Percentiles rank a stretch among this genome's conserved stretches.
Evolutionary conservation across 768 basidiomycete genomes (phyloP).

Genomic region (Tricholoma terreum): DNA sequence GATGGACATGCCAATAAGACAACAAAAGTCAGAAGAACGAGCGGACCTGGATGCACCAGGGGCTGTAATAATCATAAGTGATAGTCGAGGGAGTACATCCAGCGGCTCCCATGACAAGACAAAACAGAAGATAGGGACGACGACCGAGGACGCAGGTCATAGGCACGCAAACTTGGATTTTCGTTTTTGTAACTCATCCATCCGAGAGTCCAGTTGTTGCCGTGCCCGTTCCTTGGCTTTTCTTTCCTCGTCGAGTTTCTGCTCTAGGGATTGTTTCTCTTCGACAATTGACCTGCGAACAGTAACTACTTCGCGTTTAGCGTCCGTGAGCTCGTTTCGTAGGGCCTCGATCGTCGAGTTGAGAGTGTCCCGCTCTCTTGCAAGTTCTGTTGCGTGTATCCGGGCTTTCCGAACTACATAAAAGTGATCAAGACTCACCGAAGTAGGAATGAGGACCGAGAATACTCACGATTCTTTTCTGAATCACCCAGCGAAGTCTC

Average conservation of each 20-base stretch:
- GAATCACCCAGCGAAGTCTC: conserved; percentile 87
- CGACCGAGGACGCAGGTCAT: conserved; percentile 35
- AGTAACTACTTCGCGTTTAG: conserved; percentile 74
- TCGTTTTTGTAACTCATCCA: conserved; percentile 80
- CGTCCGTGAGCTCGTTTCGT: conserved; percentile 69
- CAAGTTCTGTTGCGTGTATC: conserved; percentile 88
- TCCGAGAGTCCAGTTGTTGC: conserved; percentile 81
- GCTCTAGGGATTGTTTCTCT: conserved; percentile 85
- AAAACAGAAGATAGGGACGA: conserved; percentile 11
- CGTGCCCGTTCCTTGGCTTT: conserved; percentile 86
- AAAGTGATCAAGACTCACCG: background rate
- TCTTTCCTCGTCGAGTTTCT: conserved; percentile 81
- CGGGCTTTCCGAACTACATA: conserved; percentile 83
- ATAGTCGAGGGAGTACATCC: conserved; percentile 18
- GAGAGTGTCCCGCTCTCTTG: conserved; percentile 79
- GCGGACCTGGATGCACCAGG: conserved; percentile 29
- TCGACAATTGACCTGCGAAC: conserved; percentile 80
- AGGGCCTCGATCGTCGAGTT: conserved; percentile 62
- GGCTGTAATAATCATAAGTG: conserved; percentile 25
- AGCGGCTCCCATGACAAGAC: conserved; percentile 12
- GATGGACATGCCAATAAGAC: conserved; percentile 27
- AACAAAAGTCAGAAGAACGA: conserved; percentile 24
- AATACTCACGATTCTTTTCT: conserved; percentile 82
- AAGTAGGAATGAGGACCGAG: conserved; percentile 16
- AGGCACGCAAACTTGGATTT: conserved; percentile 93